These are phyloP conservation scores for Corniculantispora saksenae DNA, from an alignment of 2,329 filamentous ascomycete species.

Conservation along the genomic window DNA sequence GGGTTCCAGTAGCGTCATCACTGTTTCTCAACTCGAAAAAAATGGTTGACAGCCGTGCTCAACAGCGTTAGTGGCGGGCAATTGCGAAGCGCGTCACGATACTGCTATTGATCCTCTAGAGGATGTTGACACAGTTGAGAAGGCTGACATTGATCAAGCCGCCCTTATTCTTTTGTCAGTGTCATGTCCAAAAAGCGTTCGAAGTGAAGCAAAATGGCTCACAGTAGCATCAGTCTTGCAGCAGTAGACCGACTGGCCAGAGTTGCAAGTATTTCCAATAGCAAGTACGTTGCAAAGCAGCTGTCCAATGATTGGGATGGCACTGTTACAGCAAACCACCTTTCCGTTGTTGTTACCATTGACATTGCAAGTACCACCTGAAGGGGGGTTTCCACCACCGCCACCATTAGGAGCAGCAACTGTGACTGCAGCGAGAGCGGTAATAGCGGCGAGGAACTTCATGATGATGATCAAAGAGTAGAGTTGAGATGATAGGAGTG, in stretches of 20 bases:
- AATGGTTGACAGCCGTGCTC: too few species aligned
- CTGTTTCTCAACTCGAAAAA: too few species aligned
- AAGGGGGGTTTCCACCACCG: background rate
- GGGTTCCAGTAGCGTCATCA: too few species aligned
- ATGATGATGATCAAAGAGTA: background rate
- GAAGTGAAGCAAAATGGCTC: background rate
- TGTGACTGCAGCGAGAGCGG: background rate
- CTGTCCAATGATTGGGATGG: constrained; percentile 7
- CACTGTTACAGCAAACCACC: constrained; percentile 10
- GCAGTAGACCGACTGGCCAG: background rate
- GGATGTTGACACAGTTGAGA: background rate
- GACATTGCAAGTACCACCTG: background rate
- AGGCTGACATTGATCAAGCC: background rate
- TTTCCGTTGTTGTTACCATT: constrained; percentile 5
- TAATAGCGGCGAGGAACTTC: constrained; percentile 10
- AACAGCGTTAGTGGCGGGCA: too few species aligned
- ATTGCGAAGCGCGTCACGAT: too few species aligned
- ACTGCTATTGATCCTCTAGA: too few species aligned
- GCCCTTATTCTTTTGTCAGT: background rate
- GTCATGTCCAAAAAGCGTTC: background rate
- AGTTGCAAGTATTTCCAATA: background rate
- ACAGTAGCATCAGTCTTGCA: constrained; percentile 1
- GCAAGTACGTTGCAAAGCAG: constrained; percentile 8
- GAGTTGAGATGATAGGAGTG: background rate
- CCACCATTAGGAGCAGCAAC: background rate